Conservation (phyloP, 2,329 filamentous ascomycete genomes). For the Aspergillus floridensis region DNA sequence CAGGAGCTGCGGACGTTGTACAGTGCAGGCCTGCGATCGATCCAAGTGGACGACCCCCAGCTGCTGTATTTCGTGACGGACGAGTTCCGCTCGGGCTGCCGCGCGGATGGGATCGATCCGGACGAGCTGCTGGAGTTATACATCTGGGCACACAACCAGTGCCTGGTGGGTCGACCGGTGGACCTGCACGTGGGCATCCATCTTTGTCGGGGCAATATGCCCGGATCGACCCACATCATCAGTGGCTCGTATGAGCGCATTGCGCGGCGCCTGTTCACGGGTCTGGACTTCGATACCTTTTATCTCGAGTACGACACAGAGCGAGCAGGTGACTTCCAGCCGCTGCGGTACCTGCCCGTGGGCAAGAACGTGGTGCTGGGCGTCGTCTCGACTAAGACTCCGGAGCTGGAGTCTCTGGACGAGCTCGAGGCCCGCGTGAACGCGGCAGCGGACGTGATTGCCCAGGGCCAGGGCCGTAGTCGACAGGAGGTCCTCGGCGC, state of each 20-base stretch:
- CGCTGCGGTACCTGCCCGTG: constrained; percentile 55
- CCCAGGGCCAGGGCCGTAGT: constrained; percentile 60
- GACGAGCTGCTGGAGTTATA: constrained; percentile 69
- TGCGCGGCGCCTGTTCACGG: constrained; percentile 58
- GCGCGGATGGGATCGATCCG: constrained; percentile 47
- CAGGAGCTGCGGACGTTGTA: constrained; percentile 57
- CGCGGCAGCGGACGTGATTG: constrained; percentile 62
- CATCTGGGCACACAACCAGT: constrained; percentile 69
- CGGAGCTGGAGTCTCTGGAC: constrained; percentile 57
- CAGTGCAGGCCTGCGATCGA: constrained; percentile 56
- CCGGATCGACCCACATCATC: constrained; percentile 52
- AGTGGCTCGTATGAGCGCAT: constrained; percentile 62
- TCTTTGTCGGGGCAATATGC: constrained; percentile 63
- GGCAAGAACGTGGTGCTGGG: constrained; percentile 60
- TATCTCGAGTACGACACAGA: constrained; percentile 65
- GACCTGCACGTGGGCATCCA: constrained; percentile 74
- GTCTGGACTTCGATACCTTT: constrained; percentile 60
- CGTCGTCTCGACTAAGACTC: constrained; percentile 58
- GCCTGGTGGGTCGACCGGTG: constrained; percentile 56
- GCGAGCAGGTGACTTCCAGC: constrained; percentile 61
- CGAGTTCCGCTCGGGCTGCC: constrained; percentile 8
- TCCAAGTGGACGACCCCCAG: constrained; percentile 60
- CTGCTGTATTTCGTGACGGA: constrained; percentile 60
- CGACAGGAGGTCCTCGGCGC: constrained; percentile 63
- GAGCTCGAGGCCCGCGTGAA: constrained; percentile 54